phyloP scores from a whole-genome alignment of 495 filamentous ascomycete genomes.

The Arthonia radiata region DNA sequence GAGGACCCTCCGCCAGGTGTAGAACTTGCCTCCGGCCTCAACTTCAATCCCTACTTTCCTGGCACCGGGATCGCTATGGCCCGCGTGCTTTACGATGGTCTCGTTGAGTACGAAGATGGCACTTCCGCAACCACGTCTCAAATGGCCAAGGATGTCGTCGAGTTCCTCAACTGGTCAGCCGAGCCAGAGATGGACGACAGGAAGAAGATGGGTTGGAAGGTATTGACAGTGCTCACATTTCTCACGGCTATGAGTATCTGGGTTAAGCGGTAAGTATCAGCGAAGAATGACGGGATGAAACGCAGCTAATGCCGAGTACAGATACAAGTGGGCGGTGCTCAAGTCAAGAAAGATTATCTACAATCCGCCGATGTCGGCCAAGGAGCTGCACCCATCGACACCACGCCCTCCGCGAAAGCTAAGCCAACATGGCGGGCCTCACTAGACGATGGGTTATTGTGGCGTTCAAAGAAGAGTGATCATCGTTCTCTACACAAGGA shows the following conservation, averaged over 20 bases:
- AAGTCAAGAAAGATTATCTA: constrained; percentile 89
- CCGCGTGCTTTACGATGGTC: constrained; percentile 87
- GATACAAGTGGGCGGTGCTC: constrained; percentile 90
- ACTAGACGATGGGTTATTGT: no score
- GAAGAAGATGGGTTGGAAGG: constrained; percentile 99
- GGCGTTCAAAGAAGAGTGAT: no score
- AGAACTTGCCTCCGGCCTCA: constrained; percentile 56
- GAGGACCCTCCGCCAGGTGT: constrained; percentile 86
- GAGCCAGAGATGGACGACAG: constrained; percentile 97
- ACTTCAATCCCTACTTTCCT: constrained; percentile 99
- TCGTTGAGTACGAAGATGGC: constrained; percentile 96
- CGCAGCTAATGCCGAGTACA: constrained; percentile 6
- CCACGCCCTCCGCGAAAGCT: no score
- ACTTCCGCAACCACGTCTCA: constrained; percentile 86
- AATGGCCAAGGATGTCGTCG: constrained; percentile 97
- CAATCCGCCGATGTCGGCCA: constrained; percentile 31
- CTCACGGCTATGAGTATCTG: constrained; percentile 76
- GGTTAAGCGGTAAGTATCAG: constrained; percentile 48
- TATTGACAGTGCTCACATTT: constrained; percentile 47
- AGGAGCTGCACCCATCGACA: constrained; percentile 4
- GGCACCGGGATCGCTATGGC: constrained; percentile 97
- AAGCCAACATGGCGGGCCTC: no score
- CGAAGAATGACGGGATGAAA: not conserved
- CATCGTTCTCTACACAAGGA: no score
- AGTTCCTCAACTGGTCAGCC: constrained; percentile 97